Base-by-base conservation (phyloP, 2,329 filamentous ascomycete genomes). In the Aspergillus ibericus region DNA sequence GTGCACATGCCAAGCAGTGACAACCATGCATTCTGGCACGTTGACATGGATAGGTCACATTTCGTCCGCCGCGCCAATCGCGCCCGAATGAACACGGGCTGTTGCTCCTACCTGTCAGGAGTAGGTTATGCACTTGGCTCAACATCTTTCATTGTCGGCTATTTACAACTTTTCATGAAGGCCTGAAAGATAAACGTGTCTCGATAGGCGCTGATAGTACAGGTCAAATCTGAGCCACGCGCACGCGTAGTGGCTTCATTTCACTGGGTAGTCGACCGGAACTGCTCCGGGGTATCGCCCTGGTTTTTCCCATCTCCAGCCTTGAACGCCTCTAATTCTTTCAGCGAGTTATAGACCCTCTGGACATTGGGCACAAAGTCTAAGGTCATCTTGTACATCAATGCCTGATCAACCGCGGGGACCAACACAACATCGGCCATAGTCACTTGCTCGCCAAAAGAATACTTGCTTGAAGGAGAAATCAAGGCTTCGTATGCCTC, bases 281-380 rank as follows among this genome's bases (percentile, higher is more conserved):
- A 29, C 44, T 48, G 44, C 48, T 50, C 51, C 36, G 51, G 51
- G 16, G 51, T 53, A 44, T 53, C 51, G 7, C 51, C 51, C 25
- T 53, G 51, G 13, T 36, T 53, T 32, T 25, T 53, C 10, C 25
- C 38, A 44, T 53, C 36, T 3, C 35, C 51, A 8, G n/a, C 40
- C 6, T 38, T 40, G 29, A 53, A 53, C 15, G 51, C 36, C 13
- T 42, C 22, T 27, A 53, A 15, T 18, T 29, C 27, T 27, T 44
- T 44, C 25, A 53, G 34, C 15, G 36, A 18, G 9, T 53, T n/a
- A 16, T 40, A 38, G 3, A 53, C 36, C 5, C 25, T 42, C 25
- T 18, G 5, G 22, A 53, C 25, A 15, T 42, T 42, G 15, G 12
- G 32, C 51, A 20, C 16, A 5, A 18, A 27, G 8, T 27, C 34